A percentile compares a stretch with the other conserved stretches of the same genome.
Evolutionary conservation across 495 filamentous ascomycete genomes (phyloP).

Genomic region (Schizothecium vesticola): DNA sequence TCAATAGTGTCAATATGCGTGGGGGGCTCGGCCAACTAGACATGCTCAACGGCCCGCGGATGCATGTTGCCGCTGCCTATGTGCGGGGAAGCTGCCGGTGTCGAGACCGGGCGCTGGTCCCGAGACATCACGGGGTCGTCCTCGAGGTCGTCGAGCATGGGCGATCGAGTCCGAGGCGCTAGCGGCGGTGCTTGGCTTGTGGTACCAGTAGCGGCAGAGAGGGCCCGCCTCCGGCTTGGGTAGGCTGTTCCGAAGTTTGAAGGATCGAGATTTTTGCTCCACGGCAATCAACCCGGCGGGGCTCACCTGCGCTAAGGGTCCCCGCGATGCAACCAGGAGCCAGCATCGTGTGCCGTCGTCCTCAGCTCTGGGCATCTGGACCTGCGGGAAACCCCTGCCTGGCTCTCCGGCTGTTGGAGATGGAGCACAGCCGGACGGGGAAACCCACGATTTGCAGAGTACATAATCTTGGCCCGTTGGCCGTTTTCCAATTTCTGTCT

Average conservation of each 20-base stretch:
- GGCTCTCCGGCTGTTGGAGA: neutral
- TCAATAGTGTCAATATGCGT: conserved; percentile 8
- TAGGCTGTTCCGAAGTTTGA: neutral
- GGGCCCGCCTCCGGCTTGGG: neutral
- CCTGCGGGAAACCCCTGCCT: conserved; percentile 1
- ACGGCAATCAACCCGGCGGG: neutral
- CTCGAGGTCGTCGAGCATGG: neutral
- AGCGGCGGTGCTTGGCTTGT: neutral
- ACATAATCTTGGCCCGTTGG: neutral
- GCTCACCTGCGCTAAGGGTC: conserved; percentile 9
- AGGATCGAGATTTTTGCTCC: neutral
- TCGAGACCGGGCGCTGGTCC: neutral
- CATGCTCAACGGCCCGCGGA: neutral
- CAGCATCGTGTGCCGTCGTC: conserved; percentile 4
- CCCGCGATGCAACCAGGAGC: conserved; percentile 3
- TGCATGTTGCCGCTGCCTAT: conserved; percentile 7
- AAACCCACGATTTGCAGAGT: neutral
- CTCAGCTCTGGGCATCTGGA: conserved; percentile 7
- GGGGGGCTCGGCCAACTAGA: conserved; percentile 3
- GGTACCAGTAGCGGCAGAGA: neutral
- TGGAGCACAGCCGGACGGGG: neutral
- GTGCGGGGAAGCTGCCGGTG: conserved; percentile 6
- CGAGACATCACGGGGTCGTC: conserved; percentile 6
- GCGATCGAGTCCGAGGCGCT: neutral
- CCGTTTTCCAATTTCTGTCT: neutral